Evolutionary conservation across 2,329 filamentous ascomycete species (phyloP).

Genomic region (Fusarium sp.): DNA sequence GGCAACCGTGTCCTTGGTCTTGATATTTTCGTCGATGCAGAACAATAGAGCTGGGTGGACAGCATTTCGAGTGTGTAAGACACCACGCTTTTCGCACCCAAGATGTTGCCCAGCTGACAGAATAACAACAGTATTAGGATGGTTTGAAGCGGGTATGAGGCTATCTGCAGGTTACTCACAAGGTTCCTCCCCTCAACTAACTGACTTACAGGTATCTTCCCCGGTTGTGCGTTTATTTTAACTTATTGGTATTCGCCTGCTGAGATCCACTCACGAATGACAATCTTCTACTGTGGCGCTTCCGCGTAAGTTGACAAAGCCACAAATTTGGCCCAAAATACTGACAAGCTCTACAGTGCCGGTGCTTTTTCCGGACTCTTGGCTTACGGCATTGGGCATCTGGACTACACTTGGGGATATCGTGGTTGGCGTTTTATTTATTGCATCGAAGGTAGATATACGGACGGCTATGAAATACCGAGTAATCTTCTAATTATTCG

Average conservation of each 20-base stretch:
- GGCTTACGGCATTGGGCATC: conserved; percentile 6
- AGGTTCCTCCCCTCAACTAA: background rate
- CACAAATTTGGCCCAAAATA: background rate
- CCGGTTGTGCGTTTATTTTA: background rate
- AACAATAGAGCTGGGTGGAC: background rate
- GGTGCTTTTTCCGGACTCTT: conserved; percentile 9
- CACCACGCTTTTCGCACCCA: background rate
- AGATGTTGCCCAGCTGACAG: background rate
- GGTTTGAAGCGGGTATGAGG: background rate
- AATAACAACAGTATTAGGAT: background rate
- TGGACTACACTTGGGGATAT: background rate
- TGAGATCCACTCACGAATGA: conserved; percentile 7
- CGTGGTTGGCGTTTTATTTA: conserved; percentile 11
- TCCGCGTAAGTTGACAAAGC: background rate
- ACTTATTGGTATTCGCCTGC: conserved; percentile 9
- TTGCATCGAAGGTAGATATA: background rate
- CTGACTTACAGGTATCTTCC: conserved; percentile 3
- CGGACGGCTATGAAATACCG: background rate
- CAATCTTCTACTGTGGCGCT: conserved; percentile 1
- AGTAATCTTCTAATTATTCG: too few relatives aligned
- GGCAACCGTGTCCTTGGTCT: background rate
- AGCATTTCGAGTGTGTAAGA: background rate
- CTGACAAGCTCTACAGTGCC: background rate
- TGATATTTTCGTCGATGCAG: background rate
- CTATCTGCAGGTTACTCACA: background rate